Evolutionary conservation across 345 rosid species (phyloP), one percentile per base, ranked within the genome.

Genomic region (Acer saccharum): DNA sequence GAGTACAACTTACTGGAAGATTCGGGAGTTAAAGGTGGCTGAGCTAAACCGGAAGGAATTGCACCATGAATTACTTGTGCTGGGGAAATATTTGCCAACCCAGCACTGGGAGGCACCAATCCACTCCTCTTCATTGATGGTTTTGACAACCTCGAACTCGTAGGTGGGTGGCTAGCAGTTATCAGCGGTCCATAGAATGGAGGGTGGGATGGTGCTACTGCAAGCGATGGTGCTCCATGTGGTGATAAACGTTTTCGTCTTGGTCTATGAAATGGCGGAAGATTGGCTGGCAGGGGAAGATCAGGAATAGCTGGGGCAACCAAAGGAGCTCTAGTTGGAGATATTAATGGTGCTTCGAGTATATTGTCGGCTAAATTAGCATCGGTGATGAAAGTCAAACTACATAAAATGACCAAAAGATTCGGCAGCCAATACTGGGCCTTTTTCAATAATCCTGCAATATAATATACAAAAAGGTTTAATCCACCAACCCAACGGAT

Each of bases 1-100:
- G 67, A 67, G 76, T 74, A 54, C 35, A 67, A 79, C 91, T 84
- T 86, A 94, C 99, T 78, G 23, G 95, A 90, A 50, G 81, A 74
- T 67, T 83, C 80, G 69, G 94, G 98, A 76, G 99, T 86, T 75
- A 96, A 80, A 67, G 99, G 97, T 58, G 99, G 97, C 83, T 92
- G 87, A 74, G 94, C 80, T 85, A 94, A 84, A 80, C 79, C 83
- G 29, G 89, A 71, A 79, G 92, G 88, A 79, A 86, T 66, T 75
- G 87, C 82, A 73, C 94, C 89, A 65, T 79, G 78, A 65, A 84
- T 78, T 35, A 86, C 80, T 72, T 87, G 95, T 71, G 89, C 66
- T 62, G 99, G 99, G 79, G 98, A 85, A 80, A 92, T 83, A 82
- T 86, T 88, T 77, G 84, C 83, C 84, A 88, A 82, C 69, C 90